These are phyloP conservation scores for Phytopythium helicoides DNA, from an alignment of 352 stramenopile species.

Conservation along the genomic window DNA sequence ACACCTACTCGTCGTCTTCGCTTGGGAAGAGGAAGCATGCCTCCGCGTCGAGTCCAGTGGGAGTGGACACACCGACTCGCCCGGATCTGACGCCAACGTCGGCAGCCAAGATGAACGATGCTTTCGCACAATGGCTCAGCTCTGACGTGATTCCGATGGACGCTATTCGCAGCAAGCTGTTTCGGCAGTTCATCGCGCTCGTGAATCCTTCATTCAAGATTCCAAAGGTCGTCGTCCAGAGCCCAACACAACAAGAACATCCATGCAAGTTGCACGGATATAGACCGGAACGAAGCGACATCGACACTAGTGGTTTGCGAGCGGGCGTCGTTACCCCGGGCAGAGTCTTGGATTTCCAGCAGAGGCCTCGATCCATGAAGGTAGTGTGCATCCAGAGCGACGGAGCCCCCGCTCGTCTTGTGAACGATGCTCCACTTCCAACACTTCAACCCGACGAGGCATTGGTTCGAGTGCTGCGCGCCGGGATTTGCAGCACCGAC, in stretches of 20 bases:
- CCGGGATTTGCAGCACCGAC: constrained; percentile 74
- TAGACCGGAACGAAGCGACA: background rate
- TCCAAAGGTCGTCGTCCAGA: constrained; percentile 31
- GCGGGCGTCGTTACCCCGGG: no score
- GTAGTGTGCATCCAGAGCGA: constrained; percentile 48
- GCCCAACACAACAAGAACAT: constrained; percentile 13
- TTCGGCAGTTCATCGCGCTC: constrained; percentile 30
- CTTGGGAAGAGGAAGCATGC: constrained; percentile 3
- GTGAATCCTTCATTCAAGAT: constrained; percentile 41
- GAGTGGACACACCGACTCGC: no score
- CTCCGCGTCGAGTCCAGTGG: background rate
- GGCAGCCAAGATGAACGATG: constrained; percentile 17
- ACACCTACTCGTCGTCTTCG: background rate
- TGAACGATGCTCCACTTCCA: constrained; percentile 37
- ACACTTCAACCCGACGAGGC: constrained; percentile 35
- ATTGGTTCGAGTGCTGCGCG: constrained; percentile 56
- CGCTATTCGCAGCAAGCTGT: constrained; percentile 30
- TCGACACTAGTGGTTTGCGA: background rate
- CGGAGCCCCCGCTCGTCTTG: constrained; percentile 18
- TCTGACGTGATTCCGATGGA: constrained; percentile 49
- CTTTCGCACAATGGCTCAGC: constrained; percentile 40
- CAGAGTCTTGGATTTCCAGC: no score
- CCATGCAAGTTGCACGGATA: constrained; percentile 15
- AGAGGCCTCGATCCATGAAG: constrained; percentile 32
- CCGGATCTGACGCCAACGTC: background rate